Evolutionary conservation across 2,329 filamentous ascomycete genomes (phyloP).

Genomic region (Domatiomyces catenatus): DNA sequence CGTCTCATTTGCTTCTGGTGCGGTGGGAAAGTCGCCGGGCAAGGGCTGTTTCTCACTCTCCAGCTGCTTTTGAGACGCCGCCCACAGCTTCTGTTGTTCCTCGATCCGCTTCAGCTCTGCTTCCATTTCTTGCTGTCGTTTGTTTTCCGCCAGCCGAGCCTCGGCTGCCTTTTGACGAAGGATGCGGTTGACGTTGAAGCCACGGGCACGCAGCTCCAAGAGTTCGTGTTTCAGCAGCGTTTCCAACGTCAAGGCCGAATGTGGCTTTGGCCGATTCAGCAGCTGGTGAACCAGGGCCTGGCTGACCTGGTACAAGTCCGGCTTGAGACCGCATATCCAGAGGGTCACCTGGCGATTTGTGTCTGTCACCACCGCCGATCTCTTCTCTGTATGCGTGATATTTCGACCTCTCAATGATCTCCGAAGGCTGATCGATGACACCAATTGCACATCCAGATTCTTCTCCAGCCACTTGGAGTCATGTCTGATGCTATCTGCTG

Average conservation of each 20-base stretch:
- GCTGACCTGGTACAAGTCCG: conserved; percentile 83
- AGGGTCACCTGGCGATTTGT: conserved; percentile 47
- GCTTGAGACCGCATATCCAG: conserved; percentile 58
- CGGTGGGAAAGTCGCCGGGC: conserved; percentile 60
- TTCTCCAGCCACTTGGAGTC: conserved; percentile 84
- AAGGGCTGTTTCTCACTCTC: conserved; percentile 33
- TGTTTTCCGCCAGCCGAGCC: conserved; percentile 70
- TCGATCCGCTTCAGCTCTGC: conserved; percentile 55
- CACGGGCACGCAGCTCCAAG: conserved; percentile 64
- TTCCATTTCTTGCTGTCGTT: conserved; percentile 58
- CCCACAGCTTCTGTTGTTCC: conserved; percentile 40
- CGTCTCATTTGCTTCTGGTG: conserved; percentile 31
- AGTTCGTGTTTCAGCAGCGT: conserved; percentile 77
- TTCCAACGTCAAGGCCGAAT: conserved; percentile 80
- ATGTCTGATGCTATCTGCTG: conserved; percentile 62
- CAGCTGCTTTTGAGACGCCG: conserved; percentile 25
- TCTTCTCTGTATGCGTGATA: conserved; percentile 57
- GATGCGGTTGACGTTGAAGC: conserved; percentile 94
- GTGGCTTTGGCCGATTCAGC: conserved; percentile 66
- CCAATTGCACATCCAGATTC: conserved; percentile 61
- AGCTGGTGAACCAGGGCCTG: conserved; percentile 71
- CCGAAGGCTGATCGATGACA: conserved; percentile 61
- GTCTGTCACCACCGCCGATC: conserved; percentile 53
- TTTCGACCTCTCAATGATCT: conserved; percentile 58
- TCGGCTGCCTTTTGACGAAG: conserved; percentile 76